Base-by-base conservation (phyloP, 768 basidiomycete genomes). In the Pulveroboletus sp. region DNA sequence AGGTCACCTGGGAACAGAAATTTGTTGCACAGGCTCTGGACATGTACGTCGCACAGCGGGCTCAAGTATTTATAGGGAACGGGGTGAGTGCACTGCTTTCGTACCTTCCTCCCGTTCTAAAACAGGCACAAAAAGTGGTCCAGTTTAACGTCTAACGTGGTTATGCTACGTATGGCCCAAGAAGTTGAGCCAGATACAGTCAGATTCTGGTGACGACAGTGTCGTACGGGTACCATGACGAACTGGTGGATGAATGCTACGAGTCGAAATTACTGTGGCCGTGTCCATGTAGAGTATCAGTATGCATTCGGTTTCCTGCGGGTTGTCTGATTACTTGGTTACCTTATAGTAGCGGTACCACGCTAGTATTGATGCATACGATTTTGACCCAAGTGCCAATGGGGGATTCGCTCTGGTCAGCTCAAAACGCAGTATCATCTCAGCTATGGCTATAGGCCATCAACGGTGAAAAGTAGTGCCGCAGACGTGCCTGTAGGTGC, bases 1-100 rank as follows among this genome's bases (percentile, higher is more conserved):
- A 56, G n/a, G 31, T 78, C 6, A 72, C 65, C 6, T 61, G 60
- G 60, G 73, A 77, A 54, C 69, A 81, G 56, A 63, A 64, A 48
- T 73, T 69, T 44, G 69, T 76, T 36, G 65, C 67, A 8, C 74
- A 78, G 55, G 72, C 70, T 38, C 47, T 80, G 46, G 79, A 81
- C 56, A 81, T 81, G 77, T 69, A 70, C 43, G 66, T 81, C 31
- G 77, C 72, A 18, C 63, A 71, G 47, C 63, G 68, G 41, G 76
- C 79, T 10, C 72, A 78, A 49, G 69, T 74, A 17, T 75, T 81
- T 49, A 64, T 81, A 32, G 80, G 79, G 1, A 80, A 81, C 44
- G 80, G 80, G 57, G 77, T 78, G 38, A 56, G 77, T 55, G 11
- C 6, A 17, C 7, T 31, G 5, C n/a, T 18, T 46, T 33, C 2